A percentile compares a stretch with the other conserved stretches of the same genome.
Conservation (phyloP, 768 basidiomycete genomes). For the Tulasnella sp. region DNA sequence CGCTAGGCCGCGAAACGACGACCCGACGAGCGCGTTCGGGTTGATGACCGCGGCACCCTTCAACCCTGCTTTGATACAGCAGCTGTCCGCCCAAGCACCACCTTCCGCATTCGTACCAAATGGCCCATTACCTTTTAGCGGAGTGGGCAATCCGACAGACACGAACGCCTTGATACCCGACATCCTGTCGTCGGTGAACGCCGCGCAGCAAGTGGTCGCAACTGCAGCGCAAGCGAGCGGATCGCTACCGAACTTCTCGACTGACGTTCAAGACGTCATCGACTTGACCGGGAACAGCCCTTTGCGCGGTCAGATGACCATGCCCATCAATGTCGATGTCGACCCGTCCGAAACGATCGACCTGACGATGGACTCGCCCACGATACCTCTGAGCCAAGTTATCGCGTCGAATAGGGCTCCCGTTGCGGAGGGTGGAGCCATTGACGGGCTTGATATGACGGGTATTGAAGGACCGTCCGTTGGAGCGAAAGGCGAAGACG, state of each 20-base stretch:
- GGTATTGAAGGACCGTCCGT: background rate
- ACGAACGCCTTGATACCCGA: background rate
- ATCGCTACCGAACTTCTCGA: background rate
- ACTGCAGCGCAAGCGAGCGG: background rate
- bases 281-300: constrained; percentile 5
- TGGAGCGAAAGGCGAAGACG: background rate
- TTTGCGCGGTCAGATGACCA: background rate
- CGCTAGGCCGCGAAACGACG: constrained; percentile 41
- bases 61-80: background rate
- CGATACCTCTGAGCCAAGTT: background rate
- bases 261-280: constrained; percentile 2
- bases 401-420: background rate
- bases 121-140: background rate
- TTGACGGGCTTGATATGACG: background rate
- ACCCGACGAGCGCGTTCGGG: constrained; percentile 3
- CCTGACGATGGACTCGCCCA: constrained; percentile 10
- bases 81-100: background rate
- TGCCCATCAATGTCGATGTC: background rate
- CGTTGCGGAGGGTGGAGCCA: background rate
- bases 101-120: background rate
- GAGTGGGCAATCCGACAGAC: background rate
- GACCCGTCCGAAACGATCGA: background rate
- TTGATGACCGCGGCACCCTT: background rate
- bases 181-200: background rate
- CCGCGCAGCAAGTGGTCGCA: background rate